phyloP scores from a whole-genome alignment of 2,329 filamentous ascomycete genomes.

The Stemphylium beticola region DNA sequence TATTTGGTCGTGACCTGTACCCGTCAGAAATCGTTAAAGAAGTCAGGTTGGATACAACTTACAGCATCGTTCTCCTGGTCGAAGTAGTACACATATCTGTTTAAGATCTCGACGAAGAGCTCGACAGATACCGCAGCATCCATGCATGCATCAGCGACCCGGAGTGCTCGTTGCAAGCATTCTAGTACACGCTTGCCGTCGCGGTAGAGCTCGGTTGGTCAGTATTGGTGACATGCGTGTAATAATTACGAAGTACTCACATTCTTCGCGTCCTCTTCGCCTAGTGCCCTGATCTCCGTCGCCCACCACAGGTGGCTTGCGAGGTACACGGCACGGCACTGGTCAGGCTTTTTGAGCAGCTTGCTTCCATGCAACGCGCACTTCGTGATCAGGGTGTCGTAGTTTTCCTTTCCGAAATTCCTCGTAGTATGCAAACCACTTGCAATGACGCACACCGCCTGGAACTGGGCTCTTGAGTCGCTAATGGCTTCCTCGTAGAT shows the following conservation, averaged over 20 bases:
- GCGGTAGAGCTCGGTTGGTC: slow-evolving; percentile 72
- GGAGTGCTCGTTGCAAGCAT: slow-evolving; percentile 90
- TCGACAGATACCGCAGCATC: slow-evolving; percentile 97
- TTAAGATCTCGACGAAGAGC: slow-evolving; percentile 96
- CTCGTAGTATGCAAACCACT: slow-evolving; percentile 86
- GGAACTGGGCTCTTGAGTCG: slow-evolving; percentile 95
- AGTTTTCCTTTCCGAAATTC: slow-evolving; percentile 95
- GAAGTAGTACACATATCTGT: slow-evolving; percentile 99
- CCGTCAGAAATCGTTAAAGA: slow-evolving; percentile 8
- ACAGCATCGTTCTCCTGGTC: slow-evolving; percentile 98
- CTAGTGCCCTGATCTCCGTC: slow-evolving; percentile 76
- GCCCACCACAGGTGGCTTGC: slow-evolving; percentile 99
- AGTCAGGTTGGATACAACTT: slow-evolving; percentile 37
- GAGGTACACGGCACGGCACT: slow-evolving; percentile 94
- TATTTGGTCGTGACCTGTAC: slow-evolving; percentile 87
- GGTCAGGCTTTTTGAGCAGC: slow-evolving; percentile 94
- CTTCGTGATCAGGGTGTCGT: slow-evolving; percentile 98
- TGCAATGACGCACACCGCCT: slow-evolving; percentile 94
- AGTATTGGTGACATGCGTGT: slow-evolving; percentile 2
- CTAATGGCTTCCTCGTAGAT: slow-evolving; percentile 97
- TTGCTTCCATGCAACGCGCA: slow-evolving; percentile 97
- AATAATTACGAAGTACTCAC: slow-evolving; percentile 58
- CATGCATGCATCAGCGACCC: slow-evolving; percentile 98
- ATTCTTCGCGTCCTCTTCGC: slow-evolving; percentile 80
- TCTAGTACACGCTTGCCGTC: slow-evolving; percentile 97